Evolutionary conservation across 2,329 filamentous ascomycete genomes (phyloP), one percentile per base, ranked within the genome.

Genomic region (Aureobasidium sp.): DNA sequence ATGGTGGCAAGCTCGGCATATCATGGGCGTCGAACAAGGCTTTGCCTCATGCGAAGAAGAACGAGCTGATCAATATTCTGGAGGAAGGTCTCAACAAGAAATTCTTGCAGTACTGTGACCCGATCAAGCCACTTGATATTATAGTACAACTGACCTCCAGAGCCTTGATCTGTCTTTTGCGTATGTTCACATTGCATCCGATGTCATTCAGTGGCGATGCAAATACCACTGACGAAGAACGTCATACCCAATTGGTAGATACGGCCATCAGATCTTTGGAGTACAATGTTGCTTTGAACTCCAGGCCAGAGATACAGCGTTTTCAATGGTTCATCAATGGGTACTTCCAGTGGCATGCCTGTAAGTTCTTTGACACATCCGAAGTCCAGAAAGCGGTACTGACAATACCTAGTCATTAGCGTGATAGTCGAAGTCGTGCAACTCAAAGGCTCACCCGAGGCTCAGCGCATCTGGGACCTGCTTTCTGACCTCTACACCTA

Each of bases 261-360:
- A 16, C 32, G 4, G 44, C 39, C 10, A 25, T 47, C 27, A 53
- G 42, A n/a, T 19, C 40, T 1, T 30, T 56, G 16, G 54, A 56
- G 12, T 56, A 56, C 35, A 53, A 48, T n/a, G 19, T 56, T 3
- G 30, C 51, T 4, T 17, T 49, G 4, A 34, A 52, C 11, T 47
- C 54, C 1, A 27, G 41, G 19, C 37, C 40, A 3, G 34, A 32
- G n/a, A 21, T 56, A n/a, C 27, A 44, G 6, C 47, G 30, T 11
- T 56, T 53, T 14, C 48, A 38, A 1, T 56, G 54, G 54, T 34
- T 32, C 10, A 56, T 52, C 35, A 40, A 48, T 12, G 42, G 40
- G n/a, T 53, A 35, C 21, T 56, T 56, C 22, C 54, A 53, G 11
- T 56, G 54, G 54, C 50, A 50, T 39, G 54, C 54, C 29, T 56